Conservation (phyloP, 116 monocot genomes). For the Papilionanthe hybrid region DNA sequence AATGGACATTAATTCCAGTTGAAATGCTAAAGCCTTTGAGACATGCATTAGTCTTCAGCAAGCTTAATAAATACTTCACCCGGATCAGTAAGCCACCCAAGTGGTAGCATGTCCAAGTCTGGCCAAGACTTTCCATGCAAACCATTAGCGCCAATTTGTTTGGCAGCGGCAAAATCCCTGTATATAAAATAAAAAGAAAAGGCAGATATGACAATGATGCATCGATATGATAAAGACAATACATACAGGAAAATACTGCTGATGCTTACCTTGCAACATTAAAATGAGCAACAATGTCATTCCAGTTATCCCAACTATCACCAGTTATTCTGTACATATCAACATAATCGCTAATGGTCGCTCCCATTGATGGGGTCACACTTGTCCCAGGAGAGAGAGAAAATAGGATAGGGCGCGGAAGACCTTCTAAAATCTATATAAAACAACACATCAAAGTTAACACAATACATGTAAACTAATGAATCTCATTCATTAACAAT, state of each 20-base stretch:
- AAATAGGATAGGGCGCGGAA: constrained; percentile 54
- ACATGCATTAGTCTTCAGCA: background rate
- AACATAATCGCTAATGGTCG: constrained; percentile 40
- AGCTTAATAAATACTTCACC: constrained; percentile 25
- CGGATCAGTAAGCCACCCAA: constrained; percentile 88
- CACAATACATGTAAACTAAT: background rate
- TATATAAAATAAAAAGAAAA: background rate
- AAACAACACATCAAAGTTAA: background rate
- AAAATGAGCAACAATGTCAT: constrained; percentile 72
- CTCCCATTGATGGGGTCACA: constrained; percentile 59
- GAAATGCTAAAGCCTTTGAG: background rate
- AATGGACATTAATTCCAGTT: background rate
- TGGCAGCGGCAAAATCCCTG: constrained; percentile 71
- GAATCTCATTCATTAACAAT: background rate
- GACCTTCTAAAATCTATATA: constrained; percentile 53
- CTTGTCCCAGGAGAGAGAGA: constrained; percentile 77
- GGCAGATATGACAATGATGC: background rate
- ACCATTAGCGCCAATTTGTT: constrained; percentile 64
- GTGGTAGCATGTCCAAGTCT: constrained; percentile 94
- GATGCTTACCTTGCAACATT: constrained; percentile 59
- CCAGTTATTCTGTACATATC: constrained; percentile 90
- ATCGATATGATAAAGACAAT: background rate
- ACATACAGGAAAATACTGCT: background rate
- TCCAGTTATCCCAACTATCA: constrained; percentile 92
- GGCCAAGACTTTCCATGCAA: constrained; percentile 83